Percentiles rank a stretch among this genome's conserved stretches.
Evolutionary conservation across 1,139 yeast genomes (phyloP).

Genomic region (Hansenula anomala): DNA sequence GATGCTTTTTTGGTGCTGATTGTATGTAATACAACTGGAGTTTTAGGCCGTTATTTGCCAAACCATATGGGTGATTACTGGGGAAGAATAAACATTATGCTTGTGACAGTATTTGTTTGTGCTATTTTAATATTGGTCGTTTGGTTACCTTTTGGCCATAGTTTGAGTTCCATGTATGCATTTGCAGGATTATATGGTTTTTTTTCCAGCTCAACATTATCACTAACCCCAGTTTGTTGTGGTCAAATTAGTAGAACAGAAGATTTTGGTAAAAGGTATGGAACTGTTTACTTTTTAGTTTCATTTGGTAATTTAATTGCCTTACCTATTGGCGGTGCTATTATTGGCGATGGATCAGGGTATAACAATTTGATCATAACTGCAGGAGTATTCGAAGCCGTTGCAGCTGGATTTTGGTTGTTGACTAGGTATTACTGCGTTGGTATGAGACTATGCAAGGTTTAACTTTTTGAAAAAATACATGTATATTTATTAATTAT

Average conservation of each 20-base stretch:
- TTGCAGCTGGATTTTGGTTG: slow-evolving; percentile 17
- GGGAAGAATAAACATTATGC: slow-evolving; percentile 50
- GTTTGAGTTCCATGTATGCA: slow-evolving; percentile 39
- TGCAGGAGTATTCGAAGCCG: slow-evolving; percentile 12
- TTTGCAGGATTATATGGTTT: slow-evolving; percentile 43
- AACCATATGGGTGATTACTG: slow-evolving; percentile 17
- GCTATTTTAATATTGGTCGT: slow-evolving; percentile 24
- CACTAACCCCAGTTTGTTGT: slow-evolving; percentile 37
- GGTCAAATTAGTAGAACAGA: slow-evolving; percentile 27
- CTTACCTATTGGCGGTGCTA: slow-evolving; percentile 45
- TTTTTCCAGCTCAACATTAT: slow-evolving; percentile 42
- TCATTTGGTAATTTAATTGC: slow-evolving; percentile 40
- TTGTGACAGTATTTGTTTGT: slow-evolving; percentile 33
- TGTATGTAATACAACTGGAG: slow-evolving; percentile 38
- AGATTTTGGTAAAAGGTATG: slow-evolving; percentile 44
- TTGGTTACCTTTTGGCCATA: slow-evolving; percentile 52
- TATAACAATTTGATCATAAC: slow-evolving; percentile 22
- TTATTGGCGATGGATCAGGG: slow-evolving; percentile 30
- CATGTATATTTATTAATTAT: too few relatives aligned
- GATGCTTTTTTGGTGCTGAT: slow-evolving; percentile 3
- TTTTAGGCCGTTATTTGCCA: slow-evolving; percentile 55
- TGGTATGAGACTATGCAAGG: background rate
- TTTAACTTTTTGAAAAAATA: background rate
- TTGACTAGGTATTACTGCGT: slow-evolving; percentile 24
- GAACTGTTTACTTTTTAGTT: slow-evolving; percentile 39